Base-by-base conservation (phyloP, 768 basidiomycete species). In the Amanita rubescens region DNA sequence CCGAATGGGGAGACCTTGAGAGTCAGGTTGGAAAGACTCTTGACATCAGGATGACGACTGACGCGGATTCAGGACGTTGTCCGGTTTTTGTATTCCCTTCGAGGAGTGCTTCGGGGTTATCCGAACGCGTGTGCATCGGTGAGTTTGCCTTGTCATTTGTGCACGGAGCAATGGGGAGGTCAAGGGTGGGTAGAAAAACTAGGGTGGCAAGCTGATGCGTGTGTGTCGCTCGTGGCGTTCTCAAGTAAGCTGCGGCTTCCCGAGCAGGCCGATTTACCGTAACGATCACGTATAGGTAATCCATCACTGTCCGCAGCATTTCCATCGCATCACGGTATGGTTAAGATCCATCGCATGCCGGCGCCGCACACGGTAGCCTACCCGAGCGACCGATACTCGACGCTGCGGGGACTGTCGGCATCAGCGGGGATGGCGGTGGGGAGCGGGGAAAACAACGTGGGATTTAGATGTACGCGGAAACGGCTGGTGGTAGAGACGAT, bases 361-460 rank as follows among this genome's bases (percentile, higher is more conserved):
- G 75, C 83, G 4, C 81, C 83, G 0, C 81, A 84, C 52, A 81
- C 84, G 22, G 75, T 94, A 37, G 71, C 87, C 24, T 75, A 94
- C 0, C 81, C 90, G 0, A 91, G 91, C 54, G 86, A 93, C 60
- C 85, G 80, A 59, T 83, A 83, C 57, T 98, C 94, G 5, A 76
- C 80, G 5, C 75, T 99, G 42, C 85, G 95, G 10, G 94, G 92
- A 11, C 72, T 95, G 45, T 79, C 79, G 41, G 76, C 79, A 1
- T 76, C 80, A 20, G 70, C 75, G 15, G 69, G 65, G 33, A 70
- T 71, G 2, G 71, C 70, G 11, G 77, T 78, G 6, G 85, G 84
- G 0, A 82, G 82, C n/a, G 89, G 94, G 7, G 94, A 97, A 66
- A 98, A 98, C 69, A 97, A 98, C 62, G 76, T 99, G 7, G 93